Base-by-base conservation (phyloP, 1,284 basidiomycete genomes). In the Boletellus sp. region DNA sequence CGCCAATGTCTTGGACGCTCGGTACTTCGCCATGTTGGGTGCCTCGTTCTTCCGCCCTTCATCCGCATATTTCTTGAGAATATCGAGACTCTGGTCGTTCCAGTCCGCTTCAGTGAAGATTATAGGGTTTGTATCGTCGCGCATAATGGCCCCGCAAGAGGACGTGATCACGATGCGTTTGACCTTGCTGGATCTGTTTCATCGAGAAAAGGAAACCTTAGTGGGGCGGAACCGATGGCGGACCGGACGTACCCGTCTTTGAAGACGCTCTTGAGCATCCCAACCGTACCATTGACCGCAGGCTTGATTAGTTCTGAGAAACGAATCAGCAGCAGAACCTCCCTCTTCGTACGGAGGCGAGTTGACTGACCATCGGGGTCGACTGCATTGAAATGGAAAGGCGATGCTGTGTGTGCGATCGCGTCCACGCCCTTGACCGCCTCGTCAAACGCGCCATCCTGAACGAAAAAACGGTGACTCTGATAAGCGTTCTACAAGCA, bases 101-200 rank as follows among this genome's bases (percentile, higher is more conserved):
- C 89, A 92, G 64, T 88, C 78, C 1, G 61, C 54, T 55, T 81
- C 79, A 36, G 66, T 71, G 57, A 72, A 75, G 2, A 60, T 60
- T 1, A 47, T 49, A 0, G 67, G 67, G 1, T 61, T 54, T 6
- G 59, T 43, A 4, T 39, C 44, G 2, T 63, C 57, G 11, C 72
- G 68, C 37, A 79, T 55, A 51, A 86, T 67, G 4, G 83, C 68
- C 0, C 79, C 81, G 40, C 71, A 74, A 0, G 86, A 81, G 13
- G 74, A 75, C 0, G 85, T 86, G 53, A 91, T 69, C 46, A 92
- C 81, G 38, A 92, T 73, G 2, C 89, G 80, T 64, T 82, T 78
- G 51, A 89, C 73, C 19, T 21, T 75, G 61, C 54, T 53, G 2
- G 50, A 53, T 38, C 76, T 75, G 52, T 44, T 38, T 11, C 16